Conservation (phyloP, 768 basidiomycete species). For the Panaeolus papilionaceus region DNA sequence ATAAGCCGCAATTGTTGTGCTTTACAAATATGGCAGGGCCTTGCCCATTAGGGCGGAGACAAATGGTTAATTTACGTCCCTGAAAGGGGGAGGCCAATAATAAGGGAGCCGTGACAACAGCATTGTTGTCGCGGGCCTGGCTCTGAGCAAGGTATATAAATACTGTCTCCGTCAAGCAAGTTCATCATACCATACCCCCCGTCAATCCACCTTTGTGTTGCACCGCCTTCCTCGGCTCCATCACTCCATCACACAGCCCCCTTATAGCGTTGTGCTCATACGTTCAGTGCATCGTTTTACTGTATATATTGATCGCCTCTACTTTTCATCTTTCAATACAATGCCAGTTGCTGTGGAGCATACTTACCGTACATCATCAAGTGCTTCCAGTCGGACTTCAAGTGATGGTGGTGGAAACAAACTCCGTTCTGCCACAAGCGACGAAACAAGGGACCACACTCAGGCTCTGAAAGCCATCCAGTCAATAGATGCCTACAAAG, state of each 20-base stretch:
- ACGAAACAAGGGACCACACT: background rate
- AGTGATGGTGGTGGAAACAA: background rate
- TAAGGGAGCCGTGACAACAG: background rate
- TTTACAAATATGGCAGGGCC: background rate
- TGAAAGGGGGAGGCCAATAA: conserved; percentile 6
- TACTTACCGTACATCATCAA: background rate
- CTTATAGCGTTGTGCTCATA: background rate
- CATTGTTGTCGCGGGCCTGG: conserved; percentile 4
- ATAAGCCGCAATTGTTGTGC: conserved; percentile 4
- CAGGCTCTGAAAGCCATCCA: background rate
- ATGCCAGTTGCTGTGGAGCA: conserved; percentile 1
- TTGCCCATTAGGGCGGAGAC: background rate
- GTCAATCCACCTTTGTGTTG: background rate
- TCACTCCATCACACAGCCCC: background rate
- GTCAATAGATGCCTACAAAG: conserved; percentile 3
- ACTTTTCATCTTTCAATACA: background rate
- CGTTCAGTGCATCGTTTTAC: background rate
- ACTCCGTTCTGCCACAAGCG: background rate
- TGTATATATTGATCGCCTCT: background rate
- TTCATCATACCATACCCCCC: background rate
- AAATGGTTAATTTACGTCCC: background rate
- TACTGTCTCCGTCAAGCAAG: background rate
- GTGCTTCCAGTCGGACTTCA: background rate
- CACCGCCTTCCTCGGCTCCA: background rate
- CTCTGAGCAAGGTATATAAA: background rate